A percentile compares a stretch with the other conserved stretches of the same genome.
Conservation (phyloP, 352 stramenopile species). For the Pythium folliculosum region DNA sequence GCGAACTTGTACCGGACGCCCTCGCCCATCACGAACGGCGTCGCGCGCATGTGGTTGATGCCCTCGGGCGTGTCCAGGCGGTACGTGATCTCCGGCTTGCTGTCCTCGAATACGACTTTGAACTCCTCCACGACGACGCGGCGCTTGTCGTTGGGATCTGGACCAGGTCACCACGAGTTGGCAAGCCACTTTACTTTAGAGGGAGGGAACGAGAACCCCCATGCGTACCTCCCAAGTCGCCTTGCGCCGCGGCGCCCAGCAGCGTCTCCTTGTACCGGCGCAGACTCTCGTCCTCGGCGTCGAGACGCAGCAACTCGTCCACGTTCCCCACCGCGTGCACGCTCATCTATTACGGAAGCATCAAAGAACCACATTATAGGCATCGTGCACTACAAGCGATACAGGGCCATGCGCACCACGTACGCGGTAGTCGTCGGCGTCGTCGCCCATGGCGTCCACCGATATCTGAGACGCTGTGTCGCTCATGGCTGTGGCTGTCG, state of each 20-base stretch:
- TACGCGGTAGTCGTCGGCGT: slow-evolving; percentile 46
- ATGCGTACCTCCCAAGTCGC: slow-evolving; percentile 85
- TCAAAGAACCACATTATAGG: too few species aligned
- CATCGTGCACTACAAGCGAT: too few species aligned
- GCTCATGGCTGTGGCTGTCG: slow-evolving; percentile 31
- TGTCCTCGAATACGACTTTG: slow-evolving; percentile 84
- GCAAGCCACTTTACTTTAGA: too few species aligned
- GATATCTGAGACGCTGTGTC: slow-evolving; percentile 31
- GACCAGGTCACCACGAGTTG: neutral
- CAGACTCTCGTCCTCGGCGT: slow-evolving; percentile 84
- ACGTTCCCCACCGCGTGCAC: slow-evolving; percentile 60
- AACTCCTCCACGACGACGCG: slow-evolving; percentile 87
- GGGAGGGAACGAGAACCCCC: too few species aligned
- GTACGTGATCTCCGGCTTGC: slow-evolving; percentile 65
- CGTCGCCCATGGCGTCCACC: slow-evolving; percentile 10
- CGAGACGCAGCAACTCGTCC: slow-evolving; percentile 71
- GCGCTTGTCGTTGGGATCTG: slow-evolving; percentile 59
- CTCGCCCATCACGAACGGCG: slow-evolving; percentile 75
- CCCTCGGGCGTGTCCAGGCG: slow-evolving; percentile 66
- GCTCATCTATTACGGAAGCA: too few species aligned
- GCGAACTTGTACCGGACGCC: slow-evolving; percentile 82
- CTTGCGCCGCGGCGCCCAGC: slow-evolving; percentile 70
- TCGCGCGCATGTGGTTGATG: slow-evolving; percentile 70
- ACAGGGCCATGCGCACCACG: too few species aligned
- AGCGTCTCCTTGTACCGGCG: slow-evolving; percentile 86